Evolutionary conservation across 1,284 basidiomycete species (phyloP).

Genomic region (Moesziomyces antarcticus): DNA sequence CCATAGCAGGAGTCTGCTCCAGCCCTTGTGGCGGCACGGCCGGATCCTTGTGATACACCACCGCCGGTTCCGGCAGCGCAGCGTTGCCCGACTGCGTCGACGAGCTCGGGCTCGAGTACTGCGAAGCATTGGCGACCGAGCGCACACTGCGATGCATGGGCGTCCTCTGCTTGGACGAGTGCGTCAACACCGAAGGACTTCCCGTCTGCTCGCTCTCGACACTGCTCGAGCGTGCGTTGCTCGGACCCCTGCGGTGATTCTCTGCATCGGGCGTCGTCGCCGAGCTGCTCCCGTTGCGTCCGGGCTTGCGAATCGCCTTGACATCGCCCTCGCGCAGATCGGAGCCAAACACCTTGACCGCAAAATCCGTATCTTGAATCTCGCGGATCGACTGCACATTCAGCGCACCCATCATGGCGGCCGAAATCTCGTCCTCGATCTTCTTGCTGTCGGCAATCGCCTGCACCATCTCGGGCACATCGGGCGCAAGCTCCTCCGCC

Average conservation of each 20-base stretch:
- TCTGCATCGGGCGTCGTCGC: conserved; percentile 27
- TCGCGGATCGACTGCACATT: conserved; percentile 34
- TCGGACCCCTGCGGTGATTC: not conserved
- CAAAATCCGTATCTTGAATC: conserved; percentile 35
- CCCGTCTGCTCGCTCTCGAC: conserved; percentile 8
- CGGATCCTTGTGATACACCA: not conserved
- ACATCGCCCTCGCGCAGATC: conserved; percentile 36
- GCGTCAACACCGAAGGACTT: not conserved
- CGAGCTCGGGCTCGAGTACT: conserved; percentile 11
- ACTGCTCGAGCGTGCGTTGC: conserved; percentile 5
- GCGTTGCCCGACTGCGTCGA: conserved; percentile 8
- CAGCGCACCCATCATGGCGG: conserved; percentile 36
- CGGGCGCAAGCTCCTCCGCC: conserved; percentile 33
- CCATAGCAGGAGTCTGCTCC: not conserved
- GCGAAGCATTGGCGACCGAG: conserved; percentile 3
- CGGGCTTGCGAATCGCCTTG: conserved; percentile 16
- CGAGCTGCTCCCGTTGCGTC: conserved; percentile 1
- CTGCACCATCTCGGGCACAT: conserved; percentile 39
- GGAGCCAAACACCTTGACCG: conserved; percentile 37
- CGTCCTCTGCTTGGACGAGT: conserved; percentile 4
- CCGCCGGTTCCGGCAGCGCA: conserved; percentile 1
- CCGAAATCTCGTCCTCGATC: conserved; percentile 39
- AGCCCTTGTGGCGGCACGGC: not conserved
- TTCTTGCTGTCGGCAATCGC: conserved; percentile 42
- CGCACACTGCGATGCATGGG: conserved; percentile 4